Evolutionary conservation across 176 grass and related monocot genomes (phyloP).

Genomic region (bread wheat (Triticum aestivum)): IWGSC_CS_RefSeq_v2.1 NC_057797.1:151593898-151594397

Average conservation of each 20-base stretch:
- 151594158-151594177: constrained; percentile 95
- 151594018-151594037: constrained; percentile 82
- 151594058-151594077: constrained; percentile 25
- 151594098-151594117: constrained; percentile 44
- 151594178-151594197: constrained; percentile 89
- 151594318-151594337: neutral
- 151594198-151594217: constrained; percentile 68
- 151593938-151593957: neutral
- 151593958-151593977: constrained; percentile 72
- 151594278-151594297: neutral
- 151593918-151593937: no score
- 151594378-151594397: neutral
- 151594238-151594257: neutral
- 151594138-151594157: constrained; percentile 96
- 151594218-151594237: neutral
- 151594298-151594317: constrained; percentile 8
- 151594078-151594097: neutral
- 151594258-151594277: neutral
- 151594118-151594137: constrained; percentile 95
- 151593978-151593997: constrained; percentile 76
- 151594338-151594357: neutral
- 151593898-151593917: neutral
- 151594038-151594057: constrained; percentile 24
- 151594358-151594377: neutral
- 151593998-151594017: constrained; percentile 76